Evolutionary conservation across 495 filamentous ascomycete genomes (phyloP).

Genomic region (Hypoxylon fragiforme): DNA sequence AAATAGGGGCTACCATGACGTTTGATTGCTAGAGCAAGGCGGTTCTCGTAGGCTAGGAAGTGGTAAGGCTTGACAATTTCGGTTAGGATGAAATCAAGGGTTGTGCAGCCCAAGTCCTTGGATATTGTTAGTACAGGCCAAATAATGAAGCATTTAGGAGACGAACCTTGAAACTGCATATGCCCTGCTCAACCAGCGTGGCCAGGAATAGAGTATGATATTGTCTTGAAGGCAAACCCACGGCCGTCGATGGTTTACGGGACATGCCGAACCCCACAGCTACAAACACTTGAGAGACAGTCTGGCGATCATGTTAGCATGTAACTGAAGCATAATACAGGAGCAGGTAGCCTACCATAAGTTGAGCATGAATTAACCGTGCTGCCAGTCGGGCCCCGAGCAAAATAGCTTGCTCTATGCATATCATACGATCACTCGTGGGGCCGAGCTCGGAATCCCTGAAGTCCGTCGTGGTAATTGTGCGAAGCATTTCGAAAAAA

Average conservation of each 20-base stretch:
- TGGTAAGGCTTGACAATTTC: constrained; percentile 44
- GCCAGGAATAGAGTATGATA: constrained; percentile 48
- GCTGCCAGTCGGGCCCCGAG: constrained; percentile 45
- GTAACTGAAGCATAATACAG: background rate
- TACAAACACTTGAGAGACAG: constrained; percentile 44
- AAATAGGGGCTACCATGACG: constrained; percentile 40
- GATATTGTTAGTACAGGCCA: constrained; percentile 12
- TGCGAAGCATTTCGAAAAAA: constrained; percentile 49
- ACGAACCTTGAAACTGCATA: constrained; percentile 41
- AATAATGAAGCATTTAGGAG: background rate
- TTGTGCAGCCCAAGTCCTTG: constrained; percentile 39
- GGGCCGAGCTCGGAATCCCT: constrained; percentile 15
- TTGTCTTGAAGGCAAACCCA: constrained; percentile 33
- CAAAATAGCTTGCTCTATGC: constrained; percentile 43
- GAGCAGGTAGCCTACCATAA: constrained; percentile 34
- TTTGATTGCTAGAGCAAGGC: constrained; percentile 44
- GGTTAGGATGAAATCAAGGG: constrained; percentile 44
- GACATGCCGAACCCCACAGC: constrained; percentile 46
- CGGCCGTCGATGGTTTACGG: constrained; percentile 35
- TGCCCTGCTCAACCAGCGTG: constrained; percentile 43
- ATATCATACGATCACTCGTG: constrained; percentile 37
- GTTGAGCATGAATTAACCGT: constrained; percentile 44
- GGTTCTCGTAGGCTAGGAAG: constrained; percentile 47
- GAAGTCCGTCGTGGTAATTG: constrained; percentile 31
- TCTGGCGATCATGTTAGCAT: constrained; percentile 30